Percentiles rank a stretch among this genome's conserved stretches.
phyloP scores from a whole-genome alignment of 1,284 basidiomycete genomes.

The Ustilago loliicola region DNA sequence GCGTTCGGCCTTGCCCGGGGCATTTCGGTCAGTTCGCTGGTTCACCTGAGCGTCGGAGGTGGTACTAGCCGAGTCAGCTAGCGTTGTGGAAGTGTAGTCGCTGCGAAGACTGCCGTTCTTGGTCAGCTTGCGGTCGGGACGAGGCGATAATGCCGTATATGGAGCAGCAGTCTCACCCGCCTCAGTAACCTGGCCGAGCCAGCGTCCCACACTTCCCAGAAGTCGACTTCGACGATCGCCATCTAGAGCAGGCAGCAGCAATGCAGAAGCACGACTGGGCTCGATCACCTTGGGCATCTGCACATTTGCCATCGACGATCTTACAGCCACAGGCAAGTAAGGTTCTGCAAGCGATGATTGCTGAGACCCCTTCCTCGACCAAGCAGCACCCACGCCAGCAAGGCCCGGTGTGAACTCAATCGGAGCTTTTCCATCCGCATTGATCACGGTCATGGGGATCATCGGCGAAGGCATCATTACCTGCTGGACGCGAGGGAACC shows the following conservation, averaged over 20 bases:
- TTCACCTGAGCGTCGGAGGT: slow-evolving; percentile 23
- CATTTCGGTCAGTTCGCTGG: slow-evolving; percentile 9
- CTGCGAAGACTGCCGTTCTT: slow-evolving; percentile 48
- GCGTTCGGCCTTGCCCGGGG: slow-evolving; percentile 24
- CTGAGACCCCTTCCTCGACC: slow-evolving; percentile 27
- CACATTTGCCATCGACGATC: slow-evolving; percentile 3
- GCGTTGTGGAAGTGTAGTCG: slow-evolving; percentile 38
- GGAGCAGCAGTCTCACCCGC: slow-evolving; percentile 39
- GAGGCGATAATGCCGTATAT: slow-evolving; percentile 36
- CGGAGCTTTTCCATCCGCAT: neutral
- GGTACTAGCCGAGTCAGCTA: slow-evolving; percentile 27
- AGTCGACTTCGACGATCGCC: slow-evolving; percentile 30
- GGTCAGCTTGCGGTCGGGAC: slow-evolving; percentile 33
- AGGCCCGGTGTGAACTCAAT: slow-evolving; percentile 44
- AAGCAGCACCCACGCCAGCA: slow-evolving; percentile 44
- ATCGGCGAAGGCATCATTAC: slow-evolving; percentile 18
- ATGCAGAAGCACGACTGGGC: slow-evolving; percentile 26
- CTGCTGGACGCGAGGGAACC: slow-evolving; percentile 14
- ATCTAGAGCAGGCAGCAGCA: slow-evolving; percentile 32
- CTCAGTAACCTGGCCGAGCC: slow-evolving; percentile 37
- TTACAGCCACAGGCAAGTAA: neutral
- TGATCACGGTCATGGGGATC: slow-evolving; percentile 10
- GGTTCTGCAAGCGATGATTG: slow-evolving; percentile 11
- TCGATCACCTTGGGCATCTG: slow-evolving; percentile 35
- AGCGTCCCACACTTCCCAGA: slow-evolving; percentile 37